Base-by-base conservation (phyloP, 495 filamentous ascomycete species). In the Saxispiralis lemnorum region DNA sequence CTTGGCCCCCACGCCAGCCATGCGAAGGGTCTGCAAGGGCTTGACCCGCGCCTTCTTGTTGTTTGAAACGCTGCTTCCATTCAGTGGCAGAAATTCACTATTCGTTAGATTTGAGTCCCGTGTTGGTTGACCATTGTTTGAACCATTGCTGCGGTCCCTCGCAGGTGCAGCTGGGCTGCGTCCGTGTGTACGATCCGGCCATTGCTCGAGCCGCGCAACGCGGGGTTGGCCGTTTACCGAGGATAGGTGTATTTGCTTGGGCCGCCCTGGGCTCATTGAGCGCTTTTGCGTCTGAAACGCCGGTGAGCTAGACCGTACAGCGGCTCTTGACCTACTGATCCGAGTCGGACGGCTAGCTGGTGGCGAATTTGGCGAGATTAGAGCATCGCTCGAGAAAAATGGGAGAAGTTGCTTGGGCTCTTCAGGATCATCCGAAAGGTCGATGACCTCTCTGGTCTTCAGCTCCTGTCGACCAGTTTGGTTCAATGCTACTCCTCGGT, bases 381-480 rank as follows among this genome's bases (percentile, higher is more conserved):
- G 39, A 6, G 51, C 46, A 39, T 49, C 44, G n/a, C 43, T 55
- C 45, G 49, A 47, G 16, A 54, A 51, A 21, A 53, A 51, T 31
- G 51, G 48, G 2, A 52, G 35, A 16, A 53, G 53, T 16, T 46
- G 35, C 16, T 56, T 52, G 0, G 55, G 54, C 19, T 49, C 21
- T 31, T 53, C 52, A 15, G 40, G 34, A 13, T 61, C 56, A 14
- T 57, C 55, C 18, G 43, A 38, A 6, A 56, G 40, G 34, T 49
- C 55, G 31, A 62, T 48, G 33, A 53, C 46, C 15, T 50, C 44
- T 43, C 30, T 12, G 32, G 32, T 15, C 2, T 15, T 19, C 1
- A 38, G 39, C 37, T 33, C 39, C 19, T 35, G 9, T 32, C 46
- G 40, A 19, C 21, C 39, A 20, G 12, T 38, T 5, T 42, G 38